A percentile compares a stretch with the other conserved stretches of the same genome.
phyloP scores from a whole-genome alignment of 208 protist genomes.

The Herpetomonas muscarum region DNA sequence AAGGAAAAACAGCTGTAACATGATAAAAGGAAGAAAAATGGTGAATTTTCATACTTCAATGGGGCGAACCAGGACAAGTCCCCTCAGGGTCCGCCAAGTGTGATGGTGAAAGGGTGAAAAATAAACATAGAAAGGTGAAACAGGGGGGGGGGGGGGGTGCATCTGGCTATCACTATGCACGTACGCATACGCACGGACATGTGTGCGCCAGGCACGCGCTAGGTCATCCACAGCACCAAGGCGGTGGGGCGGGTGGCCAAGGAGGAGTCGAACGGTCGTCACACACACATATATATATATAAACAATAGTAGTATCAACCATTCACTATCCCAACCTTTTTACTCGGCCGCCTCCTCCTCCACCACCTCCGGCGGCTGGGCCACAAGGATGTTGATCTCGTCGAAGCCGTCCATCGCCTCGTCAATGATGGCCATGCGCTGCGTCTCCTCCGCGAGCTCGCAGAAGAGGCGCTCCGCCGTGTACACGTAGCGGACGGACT shows the following conservation, averaged over 20 bases:
- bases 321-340: neutral
- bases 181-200: neutral
- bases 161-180: neutral
- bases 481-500: conserved; percentile 50
- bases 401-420: conserved; percentile 9
- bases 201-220: neutral
- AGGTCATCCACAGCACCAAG: too few species aligned
- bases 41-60: too few species aligned
- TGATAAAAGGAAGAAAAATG: neutral
- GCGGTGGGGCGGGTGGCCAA: too few species aligned
- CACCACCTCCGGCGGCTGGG: neutral
- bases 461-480: conserved; percentile 37
- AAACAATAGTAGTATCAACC: too few species aligned
- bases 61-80: too few species aligned
- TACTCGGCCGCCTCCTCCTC: conserved; percentile 1
- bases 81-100: too few species aligned
- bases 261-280: too few species aligned
- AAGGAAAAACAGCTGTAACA: too few species aligned
- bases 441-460: conserved; percentile 46
- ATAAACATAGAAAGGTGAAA: neutral
- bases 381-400: neutral
- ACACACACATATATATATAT: too few species aligned
- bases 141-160: conserved; percentile 1
- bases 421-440: conserved; percentile 63
- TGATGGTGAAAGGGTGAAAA: too few species aligned